Base-by-base conservation (phyloP, 768 basidiomycete species). In the Cytidiella melzeri region DNA sequence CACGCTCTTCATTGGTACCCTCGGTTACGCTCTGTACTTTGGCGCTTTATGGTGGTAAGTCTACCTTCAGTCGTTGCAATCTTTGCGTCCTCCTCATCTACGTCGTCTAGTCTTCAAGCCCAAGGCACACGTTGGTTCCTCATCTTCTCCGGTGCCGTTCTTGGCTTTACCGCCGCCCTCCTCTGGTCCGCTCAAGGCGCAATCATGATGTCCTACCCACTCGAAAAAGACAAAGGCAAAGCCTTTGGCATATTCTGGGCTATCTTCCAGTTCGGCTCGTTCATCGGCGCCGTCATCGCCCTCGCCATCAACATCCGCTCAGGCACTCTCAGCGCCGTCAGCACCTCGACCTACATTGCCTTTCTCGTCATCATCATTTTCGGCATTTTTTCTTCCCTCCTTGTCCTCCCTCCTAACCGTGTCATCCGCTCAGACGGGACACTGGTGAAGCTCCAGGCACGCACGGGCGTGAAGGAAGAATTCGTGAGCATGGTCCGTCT, bases 161-260 rank as follows among this genome's bases (percentile, higher is more conserved):
- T 80, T 28, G 79, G 78, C 4, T 24, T 73, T 18, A 69, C 71
- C 39, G 78, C 78, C 7, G 71, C 77, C 7, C 57, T 80, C 27
- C 62, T 80, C 20, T 81, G 79, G 79, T 70, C 75, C 9, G 74
- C 73, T 1, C 75, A 75, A 54, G 77, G 77, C 10, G 48, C 66
- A 2, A 64, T 80, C 53, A 79, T 80, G 78, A 72, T 79, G 75
- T 65, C 71, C 5, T 77, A 79, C 51, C 78, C 79, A 3, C 67
- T 74, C 2, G 79, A 80, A 54, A 74, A 76, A 45, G 73, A 79
- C 57, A 80, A 80, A 56, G 79, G 79, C 12, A 65, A 64, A 51
- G 69, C 69, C 15, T 77, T 80, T 51, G 68, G 67, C 26, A 53
- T 80, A 43, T 80, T 80, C 63, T 79, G 79, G 79, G 69, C 67